A percentile compares a stretch with the other conserved stretches of the same genome.
These are phyloP conservation scores for Leccinum incarnatum DNA, from an alignment of 768 basidiomycete species.

Conservation along the genomic window DNA sequence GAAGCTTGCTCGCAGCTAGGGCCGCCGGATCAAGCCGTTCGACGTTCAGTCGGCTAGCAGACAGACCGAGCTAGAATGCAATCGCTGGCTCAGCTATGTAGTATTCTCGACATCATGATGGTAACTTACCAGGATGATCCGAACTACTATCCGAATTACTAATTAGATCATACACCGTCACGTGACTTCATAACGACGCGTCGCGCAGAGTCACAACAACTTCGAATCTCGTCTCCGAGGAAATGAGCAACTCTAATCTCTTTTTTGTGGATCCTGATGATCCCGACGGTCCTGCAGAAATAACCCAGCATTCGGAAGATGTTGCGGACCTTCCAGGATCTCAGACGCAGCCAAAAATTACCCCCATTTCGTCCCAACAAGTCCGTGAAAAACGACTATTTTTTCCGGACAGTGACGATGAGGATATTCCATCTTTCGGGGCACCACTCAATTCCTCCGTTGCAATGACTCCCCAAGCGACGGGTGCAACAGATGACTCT, in stretches of 20 bases:
- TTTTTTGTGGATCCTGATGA: conserved; percentile 65
- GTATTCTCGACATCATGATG: too few relatives aligned
- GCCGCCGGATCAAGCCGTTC: too few relatives aligned
- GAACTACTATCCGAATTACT: not conserved
- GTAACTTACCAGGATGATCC: too few relatives aligned
- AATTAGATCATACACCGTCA: not conserved
- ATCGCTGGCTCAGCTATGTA: too few relatives aligned
- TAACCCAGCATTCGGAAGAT: conserved; percentile 7
- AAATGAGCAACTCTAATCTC: conserved; percentile 27
- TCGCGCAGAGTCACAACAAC: not conserved
- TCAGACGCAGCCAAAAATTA: not conserved
- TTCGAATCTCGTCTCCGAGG: not conserved
- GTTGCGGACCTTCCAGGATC: not conserved
- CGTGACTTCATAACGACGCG: not conserved
- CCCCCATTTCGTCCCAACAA: conserved; percentile 9
- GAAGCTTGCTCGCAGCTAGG: too few relatives aligned
- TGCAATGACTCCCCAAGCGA: conserved; percentile 27
- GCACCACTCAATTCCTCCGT: not conserved
- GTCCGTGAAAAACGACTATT: conserved; percentile 37
- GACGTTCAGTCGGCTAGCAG: too few relatives aligned
- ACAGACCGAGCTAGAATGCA: too few relatives aligned
- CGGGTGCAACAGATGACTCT: conserved; percentile 32
- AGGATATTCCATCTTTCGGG: conserved; percentile 27
- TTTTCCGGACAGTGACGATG: conserved; percentile 44
- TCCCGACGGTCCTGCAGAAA: conserved; percentile 29